Evolutionary conservation across 345 rosid genomes (phyloP), one percentile per base, ranked within the genome.

Genomic region (Aquilaria sinensis): DNA sequence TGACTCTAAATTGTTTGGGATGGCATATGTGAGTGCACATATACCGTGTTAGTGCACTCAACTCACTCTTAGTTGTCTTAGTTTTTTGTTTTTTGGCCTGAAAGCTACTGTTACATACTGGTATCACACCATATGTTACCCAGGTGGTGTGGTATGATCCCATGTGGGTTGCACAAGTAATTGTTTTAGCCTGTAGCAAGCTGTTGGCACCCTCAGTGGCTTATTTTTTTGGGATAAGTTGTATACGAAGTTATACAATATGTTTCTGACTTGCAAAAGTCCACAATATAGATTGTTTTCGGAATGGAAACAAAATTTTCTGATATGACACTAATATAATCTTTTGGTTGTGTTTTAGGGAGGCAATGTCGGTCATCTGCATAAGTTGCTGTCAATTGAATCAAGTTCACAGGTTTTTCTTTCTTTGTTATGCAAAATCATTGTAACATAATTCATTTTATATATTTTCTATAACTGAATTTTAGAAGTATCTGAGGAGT

Each of bases 331-430:
- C 4, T 52, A 49, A 57, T 11, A 46, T 15, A 41, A 30, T 57
- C 52, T 7, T 48, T 60, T 58, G 31, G 23, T 63, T 72, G 56
- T 75, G 47, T 70, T 72, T 53, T 74, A 85, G 89, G 99, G 99
- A 59, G 99, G 99, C 55, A 94, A 70, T 77, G 99, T 94, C 14
- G 89, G 81, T 62, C 99, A 94, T 82, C 89, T 94, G 68, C 99
- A 90, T 80, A 90, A 81, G 71, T 78, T 94, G 76, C 99, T 94
- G 12, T 90, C 97, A 32, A 82, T 94, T 14, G 95, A 85, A 73
- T 86, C 97, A 73, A 94, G 99, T 65, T 86, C 97, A 63, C 99
- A 94, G 96, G 99, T 37, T 37, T 37, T 23, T 65, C 32, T 47
- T 43, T 63, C 14, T 52, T 63, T 63, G 29, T n/a, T 62, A 6